Evolutionary conservation across 1,284 basidiomycete genomes (phyloP).

Genomic region (Volvariella surrecta): DNA sequence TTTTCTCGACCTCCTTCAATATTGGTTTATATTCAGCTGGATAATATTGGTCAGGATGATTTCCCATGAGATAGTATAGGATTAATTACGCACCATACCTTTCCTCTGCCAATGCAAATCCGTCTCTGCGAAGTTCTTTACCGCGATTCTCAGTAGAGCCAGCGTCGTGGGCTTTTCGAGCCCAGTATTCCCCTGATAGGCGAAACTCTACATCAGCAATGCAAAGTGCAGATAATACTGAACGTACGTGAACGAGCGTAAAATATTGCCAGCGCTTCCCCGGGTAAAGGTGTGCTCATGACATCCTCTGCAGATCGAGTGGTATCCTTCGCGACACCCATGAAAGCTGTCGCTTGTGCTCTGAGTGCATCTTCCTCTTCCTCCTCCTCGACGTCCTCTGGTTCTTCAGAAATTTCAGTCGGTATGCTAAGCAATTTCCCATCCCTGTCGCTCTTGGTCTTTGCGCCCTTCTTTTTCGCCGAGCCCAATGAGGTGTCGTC

Average conservation of each 20-base stretch:
- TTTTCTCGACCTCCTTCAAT: slow-evolving; percentile 76
- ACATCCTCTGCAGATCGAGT: slow-evolving; percentile 64
- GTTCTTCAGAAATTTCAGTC: slow-evolving; percentile 10
- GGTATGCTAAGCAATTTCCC: slow-evolving; percentile 17
- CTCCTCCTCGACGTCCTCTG: slow-evolving; percentile 16
- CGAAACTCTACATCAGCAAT: background rate
- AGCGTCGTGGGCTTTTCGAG: slow-evolving; percentile 51
- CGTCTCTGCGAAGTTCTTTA: slow-evolving; percentile 74
- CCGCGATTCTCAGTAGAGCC: slow-evolving; percentile 58
- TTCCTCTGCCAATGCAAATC: slow-evolving; percentile 65
- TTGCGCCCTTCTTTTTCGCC: slow-evolving; percentile 27
- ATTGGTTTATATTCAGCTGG: slow-evolving; percentile 66
- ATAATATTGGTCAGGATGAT: no score
- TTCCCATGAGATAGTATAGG: background rate
- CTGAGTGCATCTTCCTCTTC: slow-evolving; percentile 41
- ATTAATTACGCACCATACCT: slow-evolving; percentile 42
- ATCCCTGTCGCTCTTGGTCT: slow-evolving; percentile 16
- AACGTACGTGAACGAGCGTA: slow-evolving; percentile 63
- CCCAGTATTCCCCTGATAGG: slow-evolving; percentile 83
- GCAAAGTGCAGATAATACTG: background rate
- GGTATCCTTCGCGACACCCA: slow-evolving; percentile 65
- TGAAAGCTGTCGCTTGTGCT: slow-evolving; percentile 58
- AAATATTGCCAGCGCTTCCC: slow-evolving; percentile 83
- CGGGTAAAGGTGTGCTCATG: slow-evolving; percentile 78
- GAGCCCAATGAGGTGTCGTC: slow-evolving; percentile 27